phyloP scores from a whole-genome alignment of 768 basidiomycete genomes.

The Chalciporus piperatus region DNA sequence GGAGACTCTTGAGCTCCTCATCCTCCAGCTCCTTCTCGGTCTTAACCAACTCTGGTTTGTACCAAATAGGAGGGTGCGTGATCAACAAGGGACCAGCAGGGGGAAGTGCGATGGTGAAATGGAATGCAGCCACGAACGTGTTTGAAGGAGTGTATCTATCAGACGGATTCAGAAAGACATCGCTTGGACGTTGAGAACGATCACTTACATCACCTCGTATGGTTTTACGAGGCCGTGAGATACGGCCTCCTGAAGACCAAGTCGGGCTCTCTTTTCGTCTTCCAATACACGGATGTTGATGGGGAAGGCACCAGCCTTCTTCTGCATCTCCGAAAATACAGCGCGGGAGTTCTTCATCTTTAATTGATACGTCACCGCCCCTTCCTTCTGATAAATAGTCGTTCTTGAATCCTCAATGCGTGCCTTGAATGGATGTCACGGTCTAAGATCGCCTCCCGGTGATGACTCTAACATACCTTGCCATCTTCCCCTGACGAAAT shows the following conservation, averaged over 20 bases:
- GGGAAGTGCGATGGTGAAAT: slow-evolving; percentile 93
- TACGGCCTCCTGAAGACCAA: slow-evolving; percentile 95
- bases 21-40: slow-evolving; percentile 88
- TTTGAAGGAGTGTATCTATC: slow-evolving; percentile 73
- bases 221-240: slow-evolving; percentile 92
- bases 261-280: slow-evolving; percentile 92
- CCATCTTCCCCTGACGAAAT: slow-evolving; percentile 87
- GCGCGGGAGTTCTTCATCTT: slow-evolving; percentile 97
- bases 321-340: slow-evolving; percentile 97
- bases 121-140: slow-evolving; percentile 91
- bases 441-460: neutral
- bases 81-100: slow-evolving; percentile 86
- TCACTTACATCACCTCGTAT: slow-evolving; percentile 86
- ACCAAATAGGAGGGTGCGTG: slow-evolving; percentile 89
- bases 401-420: slow-evolving; percentile 87
- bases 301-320: slow-evolving; percentile 97
- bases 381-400: slow-evolving; percentile 89
- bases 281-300: slow-evolving; percentile 94
- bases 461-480: slow-evolving; percentile 53
- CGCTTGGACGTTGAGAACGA: neutral
- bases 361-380: slow-evolving; percentile 85
- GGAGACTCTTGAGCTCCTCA: slow-evolving; percentile 74
- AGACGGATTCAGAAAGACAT: neutral
- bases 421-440: slow-evolving; percentile 51
- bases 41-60: slow-evolving; percentile 87